Conservation (phyloP, 2,329 filamentous ascomycete species). For the Curvularia hawaiiensis region DNA sequence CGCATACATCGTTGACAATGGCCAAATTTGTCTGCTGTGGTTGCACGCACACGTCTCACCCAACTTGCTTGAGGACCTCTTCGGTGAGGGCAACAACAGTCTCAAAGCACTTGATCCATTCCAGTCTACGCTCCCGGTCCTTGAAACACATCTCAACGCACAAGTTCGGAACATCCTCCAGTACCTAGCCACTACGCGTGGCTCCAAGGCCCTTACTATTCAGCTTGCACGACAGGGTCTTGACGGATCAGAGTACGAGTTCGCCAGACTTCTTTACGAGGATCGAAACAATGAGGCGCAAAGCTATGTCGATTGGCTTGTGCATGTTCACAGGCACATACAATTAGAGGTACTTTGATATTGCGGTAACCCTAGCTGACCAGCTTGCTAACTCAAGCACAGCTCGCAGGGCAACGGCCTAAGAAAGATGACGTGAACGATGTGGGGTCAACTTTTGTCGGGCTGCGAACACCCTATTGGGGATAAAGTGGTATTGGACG, state of each 20-base stretch:
- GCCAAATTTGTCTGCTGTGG: conserved; percentile 90
- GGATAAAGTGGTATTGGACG: conserved; percentile 27
- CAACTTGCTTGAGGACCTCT: conserved; percentile 87
- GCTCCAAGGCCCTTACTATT: conserved; percentile 85
- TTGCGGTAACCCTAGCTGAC: neutral
- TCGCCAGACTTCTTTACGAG: conserved; percentile 87
- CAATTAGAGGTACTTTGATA: conserved; percentile 70
- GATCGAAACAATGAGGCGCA: conserved; percentile 97
- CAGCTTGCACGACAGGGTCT: conserved; percentile 91
- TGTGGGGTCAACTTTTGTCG: conserved; percentile 44
- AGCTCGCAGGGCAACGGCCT: conserved; percentile 67
- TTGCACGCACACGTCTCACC: conserved; percentile 90
- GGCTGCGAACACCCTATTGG: conserved; percentile 49
- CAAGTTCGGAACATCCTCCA: conserved; percentile 94
- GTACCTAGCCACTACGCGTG: conserved; percentile 78
- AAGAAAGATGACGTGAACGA: conserved; percentile 66
- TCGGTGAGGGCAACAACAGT: conserved; percentile 74
- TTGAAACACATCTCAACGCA: conserved; percentile 91
- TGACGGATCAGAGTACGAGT: conserved; percentile 95
- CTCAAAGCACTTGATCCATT: conserved; percentile 83
- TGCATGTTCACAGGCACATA: conserved; percentile 91
- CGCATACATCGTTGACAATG: conserved; percentile 93
- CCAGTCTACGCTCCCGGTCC: conserved; percentile 75
- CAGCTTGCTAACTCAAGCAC: conserved; percentile 15
- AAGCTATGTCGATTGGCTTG: conserved; percentile 98